phyloP scores from a whole-genome alignment of 192 early-diverging fungal species.

The Diversispora epigaea region DNA sequence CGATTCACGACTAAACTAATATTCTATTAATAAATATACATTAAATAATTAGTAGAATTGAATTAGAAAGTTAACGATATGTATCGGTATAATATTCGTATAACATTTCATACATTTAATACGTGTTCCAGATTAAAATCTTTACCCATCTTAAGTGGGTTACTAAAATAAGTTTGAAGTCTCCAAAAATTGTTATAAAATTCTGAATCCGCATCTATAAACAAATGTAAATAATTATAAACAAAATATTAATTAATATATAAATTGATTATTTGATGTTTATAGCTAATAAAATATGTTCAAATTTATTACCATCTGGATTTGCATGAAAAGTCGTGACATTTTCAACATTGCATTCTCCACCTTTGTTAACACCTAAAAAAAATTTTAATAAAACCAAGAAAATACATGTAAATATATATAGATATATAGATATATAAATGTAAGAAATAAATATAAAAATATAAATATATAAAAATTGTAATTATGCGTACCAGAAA shows the following conservation, averaged over 20 bases:
- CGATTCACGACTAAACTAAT: background rate
- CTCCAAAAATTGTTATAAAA: conserved; percentile 81
- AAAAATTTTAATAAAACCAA: background rate
- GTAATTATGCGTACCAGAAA: conserved; percentile 47
- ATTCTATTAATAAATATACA: conserved; percentile 5
- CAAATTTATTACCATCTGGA: conserved; percentile 39
- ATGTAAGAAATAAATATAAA: background rate
- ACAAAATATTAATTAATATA: background rate
- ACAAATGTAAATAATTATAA: background rate
- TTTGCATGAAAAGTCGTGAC: conserved; percentile 49
- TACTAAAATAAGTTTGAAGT: conserved; percentile 73
- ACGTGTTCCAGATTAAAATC: conserved; percentile 40
- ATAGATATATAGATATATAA: no score
- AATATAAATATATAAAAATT: background rate
- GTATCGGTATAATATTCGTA: background rate
- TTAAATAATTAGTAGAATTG: background rate
- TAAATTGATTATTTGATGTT: background rate
- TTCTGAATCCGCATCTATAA: conserved; percentile 30
- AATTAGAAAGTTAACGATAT: background rate
- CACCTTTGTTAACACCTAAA: conserved; percentile 78
- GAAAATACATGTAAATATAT: no score
- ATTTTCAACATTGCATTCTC: conserved; percentile 81
- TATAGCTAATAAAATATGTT: background rate
- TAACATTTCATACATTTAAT: conserved; percentile 33
- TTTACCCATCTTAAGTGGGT: conserved; percentile 56